Base-by-base conservation (phyloP, 345 rosid species). In the Viola odorata region DNA sequence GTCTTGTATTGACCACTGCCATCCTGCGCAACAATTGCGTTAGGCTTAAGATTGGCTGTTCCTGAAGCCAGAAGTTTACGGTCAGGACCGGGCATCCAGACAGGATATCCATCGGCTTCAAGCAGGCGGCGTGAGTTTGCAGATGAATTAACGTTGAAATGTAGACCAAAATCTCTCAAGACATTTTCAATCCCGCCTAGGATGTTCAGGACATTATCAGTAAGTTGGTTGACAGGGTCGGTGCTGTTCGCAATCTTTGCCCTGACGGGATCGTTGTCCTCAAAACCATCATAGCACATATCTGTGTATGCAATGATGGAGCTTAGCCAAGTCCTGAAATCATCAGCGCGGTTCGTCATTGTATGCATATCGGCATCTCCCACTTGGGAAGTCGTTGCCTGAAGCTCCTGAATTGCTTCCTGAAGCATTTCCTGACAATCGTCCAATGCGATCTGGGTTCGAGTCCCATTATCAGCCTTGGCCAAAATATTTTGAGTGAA, bases 1-100 rank as follows among this genome's bases (percentile, higher is more conserved):
- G 72, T 53, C 59, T 73, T 73, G 61, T 38, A 73, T 15, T 68
- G 54, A 0, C 72, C 76, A 7, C 72, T 62, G 0, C 76, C 72
- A 7, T 72, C 76, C 7, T 17, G 49, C 10, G 77, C 77, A 5
- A 68, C 77, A 0, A 62, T 56, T 8, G 58, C 77, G 47, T 73
- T 67, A 8, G 77, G 72, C 8, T 9, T 15, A 11, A 16, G 40
- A 12, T 37, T 32, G 39, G 0, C 62, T 50, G 10, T 11, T 36
- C 38, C 17, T 0, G 16, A 38, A 0, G 37, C 65, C 65, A 73
- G 16, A 37, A 73, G 65, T 60, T 41, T 67, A 23, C 73, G 56
- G 23, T 63, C 64, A 7, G 62, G 2, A 1, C 49, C 69, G 5
- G 77, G 58, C 11, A 73, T n/a, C 77, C 77, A 68, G 36, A 14